Percentiles rank a stretch among this genome's conserved stretches.
Conservation (phyloP, 2,329 filamentous ascomycete species). For the Mycosphaerella sp. region DNA sequence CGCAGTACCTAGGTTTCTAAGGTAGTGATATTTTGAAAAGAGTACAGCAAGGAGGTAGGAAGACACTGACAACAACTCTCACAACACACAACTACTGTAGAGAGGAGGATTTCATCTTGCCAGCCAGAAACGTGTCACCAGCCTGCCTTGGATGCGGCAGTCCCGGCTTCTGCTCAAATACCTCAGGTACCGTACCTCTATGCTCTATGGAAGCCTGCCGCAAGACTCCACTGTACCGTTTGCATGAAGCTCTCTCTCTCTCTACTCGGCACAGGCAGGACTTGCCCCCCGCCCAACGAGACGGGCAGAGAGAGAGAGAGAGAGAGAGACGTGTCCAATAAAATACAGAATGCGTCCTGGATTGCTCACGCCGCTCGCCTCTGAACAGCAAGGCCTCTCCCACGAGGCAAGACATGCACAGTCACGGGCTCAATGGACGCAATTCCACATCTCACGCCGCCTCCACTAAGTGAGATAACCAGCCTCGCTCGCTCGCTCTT, state of each 20-base stretch:
- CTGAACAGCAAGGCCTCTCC: too few relatives aligned
- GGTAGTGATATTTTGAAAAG: not conserved
- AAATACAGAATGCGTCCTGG: not conserved
- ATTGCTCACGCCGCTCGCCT: too few relatives aligned
- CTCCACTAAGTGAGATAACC: not conserved
- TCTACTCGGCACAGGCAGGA: not conserved
- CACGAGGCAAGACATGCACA: too few relatives aligned
- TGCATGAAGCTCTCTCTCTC: not conserved
- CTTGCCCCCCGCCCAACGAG: not conserved
- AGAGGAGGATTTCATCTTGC: not conserved
- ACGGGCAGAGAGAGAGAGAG: not conserved
- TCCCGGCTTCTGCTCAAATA: too few relatives aligned
- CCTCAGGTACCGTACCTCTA: not conserved
- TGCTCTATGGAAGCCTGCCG: slow-evolving; percentile 6
- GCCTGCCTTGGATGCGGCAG: too few relatives aligned
- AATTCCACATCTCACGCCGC: not conserved
- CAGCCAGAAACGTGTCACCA: slow-evolving; percentile 5
- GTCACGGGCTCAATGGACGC: too few relatives aligned
- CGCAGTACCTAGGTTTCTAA: not conserved
- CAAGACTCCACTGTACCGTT: slow-evolving; percentile 4
- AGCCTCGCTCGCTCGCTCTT: not conserved
- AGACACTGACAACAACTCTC: not conserved
- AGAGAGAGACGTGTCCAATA: not conserved
- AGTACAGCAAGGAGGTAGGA: not conserved
- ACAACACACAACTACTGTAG: not conserved